phyloP scores from a whole-genome alignment of 495 filamentous ascomycete species.

The Jackrogersella minutella region DNA sequence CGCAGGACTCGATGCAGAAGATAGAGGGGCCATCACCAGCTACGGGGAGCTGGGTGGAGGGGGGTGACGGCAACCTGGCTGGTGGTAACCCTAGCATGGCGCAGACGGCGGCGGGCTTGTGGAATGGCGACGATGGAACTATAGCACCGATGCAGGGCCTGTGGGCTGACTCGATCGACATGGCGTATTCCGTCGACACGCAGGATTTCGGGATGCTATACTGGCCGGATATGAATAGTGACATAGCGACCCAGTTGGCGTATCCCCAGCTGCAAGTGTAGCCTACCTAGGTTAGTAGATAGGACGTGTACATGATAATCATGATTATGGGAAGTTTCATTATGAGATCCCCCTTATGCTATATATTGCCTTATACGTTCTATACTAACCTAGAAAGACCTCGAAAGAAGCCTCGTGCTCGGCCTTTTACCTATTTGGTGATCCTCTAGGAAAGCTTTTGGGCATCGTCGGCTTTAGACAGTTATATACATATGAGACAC shows the following conservation, averaged over 20 bases:
- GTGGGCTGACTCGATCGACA: conserved; percentile 26
- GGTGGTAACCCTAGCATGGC: background rate
- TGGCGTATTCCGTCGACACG: conserved; percentile 27
- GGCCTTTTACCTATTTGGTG: too few species aligned
- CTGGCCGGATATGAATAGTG: conserved; percentile 24
- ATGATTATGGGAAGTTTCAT: too few species aligned
- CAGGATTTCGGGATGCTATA: conserved; percentile 26
- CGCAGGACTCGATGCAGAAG: background rate
- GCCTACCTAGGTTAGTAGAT: too few species aligned
- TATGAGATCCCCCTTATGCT: too few species aligned
- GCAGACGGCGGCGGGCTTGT: background rate
- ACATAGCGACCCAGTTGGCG: conserved; percentile 15
- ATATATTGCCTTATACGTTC: too few species aligned
- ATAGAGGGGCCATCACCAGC: background rate
- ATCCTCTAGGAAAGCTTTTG: too few species aligned
- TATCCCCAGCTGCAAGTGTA: conserved; percentile 1
- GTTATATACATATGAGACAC: too few species aligned
- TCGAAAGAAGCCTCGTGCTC: too few species aligned
- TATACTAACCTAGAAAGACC: too few species aligned
- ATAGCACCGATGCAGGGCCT: conserved; percentile 18
- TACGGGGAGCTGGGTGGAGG: background rate
- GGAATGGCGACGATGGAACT: conserved; percentile 3
- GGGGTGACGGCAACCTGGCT: background rate
- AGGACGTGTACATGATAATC: too few species aligned
- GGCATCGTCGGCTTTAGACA: too few species aligned